Conservation (phyloP, 73 alveolate species). For the Paramecium sonneborni region DNA sequence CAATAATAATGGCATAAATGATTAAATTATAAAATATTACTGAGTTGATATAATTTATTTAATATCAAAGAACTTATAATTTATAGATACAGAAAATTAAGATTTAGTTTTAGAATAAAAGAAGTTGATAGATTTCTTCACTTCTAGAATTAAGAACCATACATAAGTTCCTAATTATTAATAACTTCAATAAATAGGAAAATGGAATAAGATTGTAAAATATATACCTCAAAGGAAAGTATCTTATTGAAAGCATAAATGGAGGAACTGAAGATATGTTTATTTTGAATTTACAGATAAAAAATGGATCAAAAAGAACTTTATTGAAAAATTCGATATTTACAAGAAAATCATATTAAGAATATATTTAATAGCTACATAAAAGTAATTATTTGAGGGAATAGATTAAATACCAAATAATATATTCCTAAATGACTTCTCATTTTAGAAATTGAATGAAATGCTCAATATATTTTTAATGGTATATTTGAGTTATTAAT, state of each 20-base stretch:
- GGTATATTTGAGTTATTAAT: not conserved
- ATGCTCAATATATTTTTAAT: not conserved
- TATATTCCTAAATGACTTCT: not conserved
- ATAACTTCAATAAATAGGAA: not conserved
- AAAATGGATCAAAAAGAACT: slow-evolving; percentile 61
- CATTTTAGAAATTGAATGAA: not conserved
- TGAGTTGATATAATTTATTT: too few species aligned
- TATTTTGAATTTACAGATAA: not conserved
- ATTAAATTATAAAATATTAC: too few species aligned
- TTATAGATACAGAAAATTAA: not conserved
- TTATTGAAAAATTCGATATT: not conserved
- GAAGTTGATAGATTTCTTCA: not conserved
- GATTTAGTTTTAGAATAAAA: not conserved
- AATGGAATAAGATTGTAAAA: slow-evolving; percentile 58
- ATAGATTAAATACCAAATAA: not conserved
- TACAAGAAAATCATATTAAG: slow-evolving; percentile 59
- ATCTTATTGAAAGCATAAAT: slow-evolving; percentile 49
- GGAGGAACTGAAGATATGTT: slow-evolving; percentile 79
- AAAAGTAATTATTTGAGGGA: not conserved
- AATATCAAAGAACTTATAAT: not conserved
- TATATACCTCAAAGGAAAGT: slow-evolving; percentile 51
- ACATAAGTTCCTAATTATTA: not conserved
- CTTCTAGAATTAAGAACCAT: not conserved
- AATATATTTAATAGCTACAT: slow-evolving; percentile 62
- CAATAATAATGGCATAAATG: too few species aligned